These are phyloP conservation scores for Fusarium armeniacum DNA, from an alignment of 2,329 filamentous ascomycete genomes.

Conservation along the genomic window DNA sequence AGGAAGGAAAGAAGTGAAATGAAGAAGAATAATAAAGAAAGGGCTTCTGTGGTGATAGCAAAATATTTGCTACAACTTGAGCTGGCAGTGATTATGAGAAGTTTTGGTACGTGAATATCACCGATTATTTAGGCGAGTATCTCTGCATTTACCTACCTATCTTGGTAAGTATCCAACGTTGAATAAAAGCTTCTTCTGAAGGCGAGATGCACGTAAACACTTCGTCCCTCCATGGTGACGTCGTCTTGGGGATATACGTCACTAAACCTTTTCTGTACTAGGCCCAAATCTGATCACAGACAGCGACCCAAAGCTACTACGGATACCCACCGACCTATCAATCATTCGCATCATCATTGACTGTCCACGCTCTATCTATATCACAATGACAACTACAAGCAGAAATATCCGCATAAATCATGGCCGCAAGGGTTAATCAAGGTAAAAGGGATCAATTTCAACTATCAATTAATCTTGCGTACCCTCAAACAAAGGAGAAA, in stretches of 20 bases:
- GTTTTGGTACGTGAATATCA: not conserved
- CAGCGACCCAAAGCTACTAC: no score
- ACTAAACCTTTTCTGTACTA: constrained; percentile 26
- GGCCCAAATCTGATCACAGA: constrained; percentile 8
- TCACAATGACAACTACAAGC: not conserved
- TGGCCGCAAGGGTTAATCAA: not conserved
- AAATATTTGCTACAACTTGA: not conserved
- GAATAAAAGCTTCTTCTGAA: constrained; percentile 6
- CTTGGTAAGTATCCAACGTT: not conserved
- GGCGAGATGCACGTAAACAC: not conserved
- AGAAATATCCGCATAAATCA: not conserved
- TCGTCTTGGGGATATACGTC: constrained; percentile 28
- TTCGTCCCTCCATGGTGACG: constrained; percentile 30
- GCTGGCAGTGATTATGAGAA: not conserved
- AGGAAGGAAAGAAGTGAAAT: not conserved
- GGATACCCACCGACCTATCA: no score
- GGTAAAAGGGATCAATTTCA: constrained; percentile 40
- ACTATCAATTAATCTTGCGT: constrained; percentile 37
- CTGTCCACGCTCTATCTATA: not conserved
- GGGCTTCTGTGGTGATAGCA: not conserved
- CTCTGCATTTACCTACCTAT: not conserved
- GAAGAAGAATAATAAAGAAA: not conserved
- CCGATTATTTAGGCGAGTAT: not conserved
- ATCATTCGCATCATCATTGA: not conserved
- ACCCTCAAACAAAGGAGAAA: constrained; percentile 44